phyloP scores from a whole-genome alignment of 2,329 filamentous ascomycete species.

The Colletotrichum australisinense region DNA sequence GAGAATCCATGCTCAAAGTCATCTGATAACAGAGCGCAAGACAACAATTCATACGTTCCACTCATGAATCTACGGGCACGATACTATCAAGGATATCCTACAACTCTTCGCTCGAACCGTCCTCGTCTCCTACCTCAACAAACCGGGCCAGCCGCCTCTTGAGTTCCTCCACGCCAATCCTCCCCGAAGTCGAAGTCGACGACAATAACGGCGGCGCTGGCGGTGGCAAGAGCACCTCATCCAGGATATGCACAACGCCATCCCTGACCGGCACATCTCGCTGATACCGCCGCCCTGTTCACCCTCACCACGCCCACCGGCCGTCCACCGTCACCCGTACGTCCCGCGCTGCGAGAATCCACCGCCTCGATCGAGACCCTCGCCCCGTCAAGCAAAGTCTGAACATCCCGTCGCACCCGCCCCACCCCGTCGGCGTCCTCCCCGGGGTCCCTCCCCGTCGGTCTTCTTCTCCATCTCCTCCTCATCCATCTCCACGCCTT shows the following conservation, averaged over 20 bases:
- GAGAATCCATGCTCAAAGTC: no score
- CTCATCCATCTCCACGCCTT: not conserved
- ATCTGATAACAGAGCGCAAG: no score
- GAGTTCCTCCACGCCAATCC: not conserved
- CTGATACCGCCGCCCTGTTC: not conserved
- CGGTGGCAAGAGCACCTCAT: conserved; percentile 10
- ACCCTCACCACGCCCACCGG: not conserved
- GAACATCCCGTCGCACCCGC: not conserved
- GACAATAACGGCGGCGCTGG: no score
- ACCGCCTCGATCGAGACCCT: not conserved
- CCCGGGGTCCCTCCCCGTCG: not conserved
- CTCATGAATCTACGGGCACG: no score
- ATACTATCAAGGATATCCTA: not conserved
- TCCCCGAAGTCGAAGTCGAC: not conserved
- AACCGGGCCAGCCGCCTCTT: not conserved
- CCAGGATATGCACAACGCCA: conserved; percentile 24
- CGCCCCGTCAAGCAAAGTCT: not conserved
- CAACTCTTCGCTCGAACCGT: not conserved
- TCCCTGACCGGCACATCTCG: conserved; percentile 15
- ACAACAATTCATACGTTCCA: no score
- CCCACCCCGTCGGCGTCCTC: not conserved
- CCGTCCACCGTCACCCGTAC: not conserved
- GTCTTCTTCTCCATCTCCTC: not conserved
- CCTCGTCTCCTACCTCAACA: not conserved
- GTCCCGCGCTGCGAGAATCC: no score